phyloP scores from a whole-genome alignment of 2,329 filamentous ascomycete species.

The Fonsecaea erecta region DNA sequence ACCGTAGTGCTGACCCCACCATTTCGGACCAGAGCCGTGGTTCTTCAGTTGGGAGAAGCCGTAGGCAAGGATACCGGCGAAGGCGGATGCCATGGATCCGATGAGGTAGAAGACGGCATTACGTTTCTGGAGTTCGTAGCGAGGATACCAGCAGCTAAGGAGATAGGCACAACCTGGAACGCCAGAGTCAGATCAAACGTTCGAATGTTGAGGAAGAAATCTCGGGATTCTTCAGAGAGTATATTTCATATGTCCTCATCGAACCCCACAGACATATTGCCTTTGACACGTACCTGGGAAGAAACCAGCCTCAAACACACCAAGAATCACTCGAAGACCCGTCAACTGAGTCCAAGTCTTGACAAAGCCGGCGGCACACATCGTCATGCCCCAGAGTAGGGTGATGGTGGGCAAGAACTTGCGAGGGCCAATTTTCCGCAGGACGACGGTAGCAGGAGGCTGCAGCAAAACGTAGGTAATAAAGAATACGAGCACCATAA shows the following conservation, averaged over 20 bases:
- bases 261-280: slow-evolving; percentile 62
- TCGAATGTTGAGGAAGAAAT: not conserved
- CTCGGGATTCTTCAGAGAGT: slow-evolving; percentile 59
- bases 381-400: slow-evolving; percentile 38
- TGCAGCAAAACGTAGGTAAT: slow-evolving; percentile 74
- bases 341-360: slow-evolving; percentile 13
- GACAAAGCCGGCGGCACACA: slow-evolving; percentile 39
- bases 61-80: slow-evolving; percentile 41
- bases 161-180: slow-evolving; percentile 73
- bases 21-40: slow-evolving; percentile 30
- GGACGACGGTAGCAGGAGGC: slow-evolving; percentile 70
- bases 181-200: slow-evolving; percentile 46
- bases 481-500: slow-evolving; percentile 75
- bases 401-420: slow-evolving; percentile 15
- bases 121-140: slow-evolving; percentile 42
- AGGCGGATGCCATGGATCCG: slow-evolving; percentile 53
- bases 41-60: slow-evolving; percentile 47
- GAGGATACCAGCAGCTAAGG: slow-evolving; percentile 73
- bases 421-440: slow-evolving; percentile 65
- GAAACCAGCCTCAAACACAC: slow-evolving; percentile 21
- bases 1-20: slow-evolving; percentile 36
- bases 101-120: slow-evolving; percentile 57
- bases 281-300: slow-evolving; percentile 23
- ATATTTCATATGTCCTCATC: slow-evolving; percentile 64
- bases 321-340: slow-evolving; percentile 14